A percentile compares a stretch with the other conserved stretches of the same genome.
phyloP scores from a whole-genome alignment of 2,329 filamentous ascomycete species.

The Fusarium sambucinum region DNA sequence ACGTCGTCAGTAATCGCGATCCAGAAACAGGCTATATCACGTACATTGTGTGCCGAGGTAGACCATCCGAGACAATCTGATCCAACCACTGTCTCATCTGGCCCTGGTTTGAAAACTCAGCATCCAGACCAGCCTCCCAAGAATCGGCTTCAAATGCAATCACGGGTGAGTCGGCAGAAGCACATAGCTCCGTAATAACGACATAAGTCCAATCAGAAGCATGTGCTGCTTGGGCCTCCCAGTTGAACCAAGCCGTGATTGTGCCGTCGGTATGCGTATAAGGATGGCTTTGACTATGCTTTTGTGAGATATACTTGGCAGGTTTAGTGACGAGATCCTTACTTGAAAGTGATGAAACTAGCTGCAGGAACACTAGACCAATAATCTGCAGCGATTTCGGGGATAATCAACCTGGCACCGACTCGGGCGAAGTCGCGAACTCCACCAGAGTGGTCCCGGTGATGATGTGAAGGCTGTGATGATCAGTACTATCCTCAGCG shows the following conservation, averaged over 20 bases:
- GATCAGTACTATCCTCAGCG: accelerated
- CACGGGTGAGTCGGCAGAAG: not conserved
- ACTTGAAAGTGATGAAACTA: constrained; percentile 32
- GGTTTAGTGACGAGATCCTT: not conserved
- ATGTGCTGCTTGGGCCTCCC: constrained; percentile 21
- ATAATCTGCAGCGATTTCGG: constrained; percentile 19
- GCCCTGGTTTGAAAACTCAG: not conserved
- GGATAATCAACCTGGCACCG: constrained; percentile 17
- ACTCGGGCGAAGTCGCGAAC: constrained; percentile 11
- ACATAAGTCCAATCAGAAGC: constrained; percentile 29
- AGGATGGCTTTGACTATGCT: constrained; percentile 18
- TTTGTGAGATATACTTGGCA: not conserved
- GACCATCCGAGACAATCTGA: not conserved
- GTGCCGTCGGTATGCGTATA: constrained; percentile 13
- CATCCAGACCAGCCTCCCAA: not conserved
- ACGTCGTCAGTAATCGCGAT: accelerated
- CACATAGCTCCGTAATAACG: constrained; percentile 9
- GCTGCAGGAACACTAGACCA: constrained; percentile 19
- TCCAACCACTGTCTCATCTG: constrained; percentile 12
- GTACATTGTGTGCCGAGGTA: not conserved
- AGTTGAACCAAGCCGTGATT: constrained; percentile 24
- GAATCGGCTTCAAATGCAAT: constrained; percentile 5
- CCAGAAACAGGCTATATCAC: accelerated
- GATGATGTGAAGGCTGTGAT: constrained; percentile 29
- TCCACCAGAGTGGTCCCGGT: constrained; percentile 29